Base-by-base conservation (phyloP, 208 protist genomes). In the Trypanosoma caninum region DNA sequence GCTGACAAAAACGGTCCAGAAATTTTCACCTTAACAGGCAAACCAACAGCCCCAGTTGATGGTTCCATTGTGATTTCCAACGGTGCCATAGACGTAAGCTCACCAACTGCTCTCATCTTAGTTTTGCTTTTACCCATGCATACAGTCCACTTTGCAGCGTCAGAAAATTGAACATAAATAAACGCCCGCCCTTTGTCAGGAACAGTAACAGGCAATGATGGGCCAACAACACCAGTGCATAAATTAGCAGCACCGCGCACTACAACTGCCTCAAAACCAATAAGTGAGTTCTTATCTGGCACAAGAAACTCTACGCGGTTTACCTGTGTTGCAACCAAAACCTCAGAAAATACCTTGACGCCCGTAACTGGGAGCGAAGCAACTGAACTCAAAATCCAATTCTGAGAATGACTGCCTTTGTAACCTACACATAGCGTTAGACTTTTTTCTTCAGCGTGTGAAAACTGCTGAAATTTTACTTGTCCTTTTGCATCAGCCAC, bases 341-440 rank as follows among this genome's bases (percentile, higher is more conserved):
- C 30, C 5, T 47, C 22, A 0, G 83, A 79, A 55, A 74, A 47
- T 5, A 51, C 7, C 34, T 76, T 47, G 27, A 78, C 33, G 28
- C 61, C 42, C 11, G 71, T 46, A 25, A 60, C 50, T 16, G 68
- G 72, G 8, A 66, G 35, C 20, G 52, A 47, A n/a, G 47, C 61
- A 16, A 73, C 64, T 6, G 40, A 16, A 56, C 23, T 51, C 18
- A 61, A 28, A 59, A 38, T 55, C 62, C 62, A 69, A 1, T 28
- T 14, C 18, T 31, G 6, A 37, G 2, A 23, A 13, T 54, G 18
- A 46, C 71, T 77, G 6, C 76, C 79, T 1, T 37, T 41, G 72
- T 86, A 90, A 20, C 69, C 79, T 4, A 77, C 83, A 68, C 83
- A 90, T 16, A 86, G 55, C 4, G 55, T 45, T 20, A 90, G 65